Percentiles rank a stretch among this genome's conserved stretches.
Conservation (phyloP, 2,329 filamentous ascomycete genomes). For the Fusarium goolgardi region DNA sequence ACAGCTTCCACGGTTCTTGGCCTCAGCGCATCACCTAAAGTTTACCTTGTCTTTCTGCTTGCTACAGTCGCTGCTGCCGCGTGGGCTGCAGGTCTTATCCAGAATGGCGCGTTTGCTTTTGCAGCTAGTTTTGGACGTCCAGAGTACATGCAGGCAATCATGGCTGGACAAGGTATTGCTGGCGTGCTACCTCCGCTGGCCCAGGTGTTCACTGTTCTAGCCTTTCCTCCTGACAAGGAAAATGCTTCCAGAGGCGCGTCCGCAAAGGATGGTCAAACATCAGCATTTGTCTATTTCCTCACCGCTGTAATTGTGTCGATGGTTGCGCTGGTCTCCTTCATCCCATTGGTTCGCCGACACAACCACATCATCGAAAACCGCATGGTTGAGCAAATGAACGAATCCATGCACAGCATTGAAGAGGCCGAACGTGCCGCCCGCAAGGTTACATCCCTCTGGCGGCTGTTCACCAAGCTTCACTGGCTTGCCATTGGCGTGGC, state of each 20-base stretch:
- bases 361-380: constrained; percentile 63
- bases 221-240: constrained; percentile 55
- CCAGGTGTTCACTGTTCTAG: constrained; percentile 85
- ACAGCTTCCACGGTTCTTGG: constrained; percentile 82
- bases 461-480: constrained; percentile 80
- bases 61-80: constrained; percentile 83
- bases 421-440: constrained; percentile 65
- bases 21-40: constrained; percentile 67
- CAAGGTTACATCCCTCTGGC: constrained; percentile 65
- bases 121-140: constrained; percentile 84
- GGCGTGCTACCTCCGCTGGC: constrained; percentile 89
- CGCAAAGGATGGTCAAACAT: constrained; percentile 54
- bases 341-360: constrained; percentile 75
- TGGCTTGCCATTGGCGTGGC: constrained; percentile 83
- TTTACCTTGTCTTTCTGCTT: constrained; percentile 86
- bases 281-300: constrained; percentile 91
- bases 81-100: constrained; percentile 83
- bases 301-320: constrained; percentile 84
- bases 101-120: constrained; percentile 95
- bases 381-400: constrained; percentile 61
- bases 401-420: constrained; percentile 63
- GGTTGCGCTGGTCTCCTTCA: constrained; percentile 76
- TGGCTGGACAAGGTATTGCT: constrained; percentile 92
- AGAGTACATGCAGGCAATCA: constrained; percentile 95
- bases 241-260: constrained; percentile 37